Percentiles rank a stretch among this genome's conserved stretches.
Conservation (phyloP, 176 grass and related monocot species). For the Oryza nivara region DNA sequence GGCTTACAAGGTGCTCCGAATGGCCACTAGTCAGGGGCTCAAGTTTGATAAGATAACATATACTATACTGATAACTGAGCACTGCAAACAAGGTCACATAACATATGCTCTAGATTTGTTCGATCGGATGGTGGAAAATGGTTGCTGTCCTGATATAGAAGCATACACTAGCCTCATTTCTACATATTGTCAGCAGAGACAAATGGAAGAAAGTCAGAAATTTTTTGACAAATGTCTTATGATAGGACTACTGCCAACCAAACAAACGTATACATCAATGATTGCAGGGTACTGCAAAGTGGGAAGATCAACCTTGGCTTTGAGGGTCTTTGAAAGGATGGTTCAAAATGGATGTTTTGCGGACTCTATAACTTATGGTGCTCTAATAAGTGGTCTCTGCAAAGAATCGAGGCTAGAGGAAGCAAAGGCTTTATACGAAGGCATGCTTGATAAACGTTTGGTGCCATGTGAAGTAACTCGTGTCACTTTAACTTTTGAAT, state of each 20-base stretch:
- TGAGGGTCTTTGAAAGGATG: conserved; percentile 82
- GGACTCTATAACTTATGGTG: conserved; percentile 83
- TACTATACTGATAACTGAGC: conserved; percentile 72
- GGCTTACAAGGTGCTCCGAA: conserved; percentile 77
- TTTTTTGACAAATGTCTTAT: conserved; percentile 75
- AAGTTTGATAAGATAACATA: conserved; percentile 81
- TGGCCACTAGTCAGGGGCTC: conserved; percentile 60
- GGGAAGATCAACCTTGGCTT: conserved; percentile 66
- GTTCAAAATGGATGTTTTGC: conserved; percentile 64
- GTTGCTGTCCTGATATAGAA: conserved; percentile 76
- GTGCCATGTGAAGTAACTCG: conserved; percentile 78
- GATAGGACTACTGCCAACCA: conserved; percentile 68
- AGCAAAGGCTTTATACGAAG: conserved; percentile 78
- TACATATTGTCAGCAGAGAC: conserved; percentile 68
- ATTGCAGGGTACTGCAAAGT: conserved; percentile 88
- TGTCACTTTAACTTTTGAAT: conserved; percentile 81
- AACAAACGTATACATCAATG: conserved; percentile 86
- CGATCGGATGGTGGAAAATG: conserved; percentile 62
- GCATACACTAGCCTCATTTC: conserved; percentile 84
- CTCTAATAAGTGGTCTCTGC: conserved; percentile 85
- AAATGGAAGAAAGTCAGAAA: conserved; percentile 72
- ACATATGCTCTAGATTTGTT: conserved; percentile 70
- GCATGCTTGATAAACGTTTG: conserved; percentile 89
- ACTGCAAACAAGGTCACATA: conserved; percentile 77
- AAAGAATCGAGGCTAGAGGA: conserved; percentile 89